A percentile compares a stretch with the other conserved stretches of the same genome.
phyloP scores from a whole-genome alignment of 164 flowering plant genomes.

The Berberis thunbergii region DNA sequence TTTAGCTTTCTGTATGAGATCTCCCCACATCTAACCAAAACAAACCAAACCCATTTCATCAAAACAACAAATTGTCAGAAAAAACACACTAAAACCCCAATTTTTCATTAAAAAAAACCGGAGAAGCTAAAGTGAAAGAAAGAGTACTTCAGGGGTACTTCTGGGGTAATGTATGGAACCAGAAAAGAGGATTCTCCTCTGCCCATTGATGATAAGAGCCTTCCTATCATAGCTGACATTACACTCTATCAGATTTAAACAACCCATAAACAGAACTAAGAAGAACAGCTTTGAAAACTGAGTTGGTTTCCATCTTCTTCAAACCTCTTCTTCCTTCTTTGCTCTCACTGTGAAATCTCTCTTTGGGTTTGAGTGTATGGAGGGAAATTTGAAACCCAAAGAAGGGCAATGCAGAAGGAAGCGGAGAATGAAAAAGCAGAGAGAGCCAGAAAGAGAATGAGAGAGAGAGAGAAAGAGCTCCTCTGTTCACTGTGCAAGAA shows the following conservation, averaged over 20 bases:
- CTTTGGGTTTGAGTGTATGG: background rate
- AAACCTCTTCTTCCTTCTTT: background rate
- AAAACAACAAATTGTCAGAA: background rate
- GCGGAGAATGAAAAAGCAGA: too few species aligned
- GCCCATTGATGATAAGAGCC: slow-evolving; percentile 64
- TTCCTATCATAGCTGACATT: slow-evolving; percentile 63
- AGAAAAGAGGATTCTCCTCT: slow-evolving; percentile 66
- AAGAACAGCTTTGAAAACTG: slow-evolving; percentile 36
- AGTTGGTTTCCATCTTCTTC: slow-evolving; percentile 41
- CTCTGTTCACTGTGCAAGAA: too few species aligned
- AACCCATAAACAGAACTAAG: slow-evolving; percentile 19
- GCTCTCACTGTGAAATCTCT: background rate
- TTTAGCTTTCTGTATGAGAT: slow-evolving; percentile 67
- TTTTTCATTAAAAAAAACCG: background rate
- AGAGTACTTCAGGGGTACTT: slow-evolving; percentile 84
- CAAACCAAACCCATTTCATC: slow-evolving; percentile 11
- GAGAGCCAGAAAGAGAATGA: too few species aligned
- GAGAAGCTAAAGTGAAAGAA: slow-evolving; percentile 11
- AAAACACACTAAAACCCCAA: background rate
- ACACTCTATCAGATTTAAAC: slow-evolving; percentile 33
- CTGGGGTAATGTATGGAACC: slow-evolving; percentile 91
- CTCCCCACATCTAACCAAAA: slow-evolving; percentile 71
- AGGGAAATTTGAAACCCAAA: background rate
- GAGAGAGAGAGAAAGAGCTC: too few species aligned
- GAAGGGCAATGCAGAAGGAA: background rate